Evolutionary conservation across 2,329 filamentous ascomycete genomes (phyloP), one percentile per base, ranked within the genome.

Genomic region (Botrytis fragariae): DNA sequence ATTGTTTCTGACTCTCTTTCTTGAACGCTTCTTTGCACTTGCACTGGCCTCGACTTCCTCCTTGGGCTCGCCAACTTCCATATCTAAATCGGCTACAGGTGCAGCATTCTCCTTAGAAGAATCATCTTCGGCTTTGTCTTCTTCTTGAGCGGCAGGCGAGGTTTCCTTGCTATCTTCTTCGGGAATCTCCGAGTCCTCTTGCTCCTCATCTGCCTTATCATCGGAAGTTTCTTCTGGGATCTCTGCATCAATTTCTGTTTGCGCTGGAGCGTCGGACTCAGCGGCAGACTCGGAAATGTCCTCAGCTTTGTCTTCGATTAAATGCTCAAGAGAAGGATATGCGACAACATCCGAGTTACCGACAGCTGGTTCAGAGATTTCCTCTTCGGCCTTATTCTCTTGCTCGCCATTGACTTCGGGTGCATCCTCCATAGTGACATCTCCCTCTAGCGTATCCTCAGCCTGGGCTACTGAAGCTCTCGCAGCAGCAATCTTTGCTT

Each of bases 1-100:
- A 25, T 77, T 74, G 35, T 79, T 79, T 62, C 76, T 75, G 9
- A 75, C 75, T 64, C 75, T 76, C 65, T 75, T 78, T 35, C 77
- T 73, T 54, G 73, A 75, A 32, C 67, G 35, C 59, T 74, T 77
- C 67, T 71, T 76, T 9, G 71, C 51, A 64, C 63, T 69, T 62
- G 64, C 57, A 44, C 29, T 51, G n/a, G 12, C 32, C 29, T 73
- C 64, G 20, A 25, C 32, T 20, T 57, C 57, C 59, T 65, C 70
- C 42, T 72, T 74, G n/a, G 72, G 59, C n/a, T 69, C 51, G 9
- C 57, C 70, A 18, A 51, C 22, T 54, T 63, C 59, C n/a, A 59
- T 32, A 29, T 69, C 65, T 44, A 37, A 20, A 12, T 35, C 67
- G 3, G 10, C 51, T 44, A 14, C 67, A n/a, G 37, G 54, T 22